Conservation (phyloP, 352 stramenopile genomes). For the Phytopythium ostracodes region DNA sequence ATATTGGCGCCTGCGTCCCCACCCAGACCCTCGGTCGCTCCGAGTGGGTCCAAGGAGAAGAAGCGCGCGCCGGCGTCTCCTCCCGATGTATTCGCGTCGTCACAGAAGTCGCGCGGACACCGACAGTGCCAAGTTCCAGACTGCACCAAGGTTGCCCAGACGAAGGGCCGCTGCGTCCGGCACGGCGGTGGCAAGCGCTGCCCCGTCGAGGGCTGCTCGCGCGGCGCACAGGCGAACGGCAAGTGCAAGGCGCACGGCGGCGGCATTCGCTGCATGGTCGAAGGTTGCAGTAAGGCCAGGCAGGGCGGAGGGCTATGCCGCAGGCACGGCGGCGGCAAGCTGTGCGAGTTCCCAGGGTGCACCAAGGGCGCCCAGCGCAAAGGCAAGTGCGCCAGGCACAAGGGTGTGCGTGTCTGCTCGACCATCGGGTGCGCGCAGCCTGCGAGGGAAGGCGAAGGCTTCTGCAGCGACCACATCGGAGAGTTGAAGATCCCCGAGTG, state of each 20-base stretch:
- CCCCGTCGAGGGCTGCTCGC: conserved; percentile 54
- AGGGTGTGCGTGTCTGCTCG: conserved; percentile 53
- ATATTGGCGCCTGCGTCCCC: too few species aligned
- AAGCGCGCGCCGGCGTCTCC: neutral
- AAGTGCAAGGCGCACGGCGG: conserved; percentile 79
- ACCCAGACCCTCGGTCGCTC: too few species aligned
- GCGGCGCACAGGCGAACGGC: conserved; percentile 71
- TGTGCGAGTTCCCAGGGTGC: conserved; percentile 74
- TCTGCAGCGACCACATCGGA: neutral
- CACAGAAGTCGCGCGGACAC: neutral
- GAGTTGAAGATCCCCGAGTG: neutral
- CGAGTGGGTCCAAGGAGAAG: neutral
- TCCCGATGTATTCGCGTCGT: neutral
- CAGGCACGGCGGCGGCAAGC: conserved; percentile 72
- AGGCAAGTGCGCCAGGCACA: conserved; percentile 72
- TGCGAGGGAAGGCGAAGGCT: neutral
- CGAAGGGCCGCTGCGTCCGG: conserved; percentile 54
- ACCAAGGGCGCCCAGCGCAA: conserved; percentile 77
- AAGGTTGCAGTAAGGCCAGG: conserved; percentile 44
- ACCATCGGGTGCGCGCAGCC: conserved; percentile 41
- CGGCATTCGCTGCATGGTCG: conserved; percentile 66
- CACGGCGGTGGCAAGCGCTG: conserved; percentile 74
- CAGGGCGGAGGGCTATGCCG: conserved; percentile 72
- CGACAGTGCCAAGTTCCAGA: neutral
- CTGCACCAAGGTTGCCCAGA: neutral